These are phyloP conservation scores for Arthrocladium fulminans DNA, from an alignment of 2,329 filamentous ascomycete species.

Conservation along the genomic window DNA sequence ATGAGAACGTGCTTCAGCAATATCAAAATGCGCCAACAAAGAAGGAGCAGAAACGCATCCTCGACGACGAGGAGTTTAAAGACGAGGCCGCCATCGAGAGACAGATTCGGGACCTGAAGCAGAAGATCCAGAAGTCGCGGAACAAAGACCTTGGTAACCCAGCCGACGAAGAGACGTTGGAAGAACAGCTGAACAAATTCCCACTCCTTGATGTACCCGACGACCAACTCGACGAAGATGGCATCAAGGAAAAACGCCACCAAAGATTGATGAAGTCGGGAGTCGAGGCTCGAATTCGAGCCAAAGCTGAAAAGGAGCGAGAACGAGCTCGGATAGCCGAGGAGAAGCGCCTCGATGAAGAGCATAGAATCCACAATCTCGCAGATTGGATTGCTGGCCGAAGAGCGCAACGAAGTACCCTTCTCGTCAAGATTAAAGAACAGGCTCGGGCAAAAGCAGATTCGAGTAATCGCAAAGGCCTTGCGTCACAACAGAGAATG, in stretches of 20 bases:
- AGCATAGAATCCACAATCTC: slow-evolving; percentile 73
- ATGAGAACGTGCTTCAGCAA: slow-evolving; percentile 68
- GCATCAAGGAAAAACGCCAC: slow-evolving; percentile 82
- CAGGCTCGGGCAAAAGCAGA: slow-evolving; percentile 88
- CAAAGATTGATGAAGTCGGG: slow-evolving; percentile 91
- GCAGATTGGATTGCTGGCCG: slow-evolving; percentile 81
- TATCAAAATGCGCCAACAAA: slow-evolving; percentile 61
- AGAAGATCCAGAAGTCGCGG: slow-evolving; percentile 76
- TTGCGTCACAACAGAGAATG: slow-evolving; percentile 95
- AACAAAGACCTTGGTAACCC: slow-evolving; percentile 91
- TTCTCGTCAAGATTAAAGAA: slow-evolving; percentile 81
- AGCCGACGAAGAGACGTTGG: slow-evolving; percentile 63
- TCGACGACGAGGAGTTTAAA: slow-evolving; percentile 86
- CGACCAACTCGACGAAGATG: slow-evolving; percentile 84
- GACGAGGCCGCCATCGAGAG: slow-evolving; percentile 81
- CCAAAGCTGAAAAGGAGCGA: slow-evolving; percentile 89
- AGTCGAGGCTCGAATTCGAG: slow-evolving; percentile 82
- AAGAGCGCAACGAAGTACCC: slow-evolving; percentile 58
- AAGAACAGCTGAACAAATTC: slow-evolving; percentile 63
- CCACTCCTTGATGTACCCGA: slow-evolving; percentile 82
- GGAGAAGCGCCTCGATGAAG: slow-evolving; percentile 72
- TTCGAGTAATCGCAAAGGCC: slow-evolving; percentile 89
- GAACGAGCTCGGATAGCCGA: slow-evolving; percentile 79
- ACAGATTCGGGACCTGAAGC: slow-evolving; percentile 79
- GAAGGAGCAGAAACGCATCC: slow-evolving; percentile 76